Evolutionary conservation across 2,329 filamentous ascomycete species (phyloP).

Genomic region (Amauroascus verrucosus): DNA sequence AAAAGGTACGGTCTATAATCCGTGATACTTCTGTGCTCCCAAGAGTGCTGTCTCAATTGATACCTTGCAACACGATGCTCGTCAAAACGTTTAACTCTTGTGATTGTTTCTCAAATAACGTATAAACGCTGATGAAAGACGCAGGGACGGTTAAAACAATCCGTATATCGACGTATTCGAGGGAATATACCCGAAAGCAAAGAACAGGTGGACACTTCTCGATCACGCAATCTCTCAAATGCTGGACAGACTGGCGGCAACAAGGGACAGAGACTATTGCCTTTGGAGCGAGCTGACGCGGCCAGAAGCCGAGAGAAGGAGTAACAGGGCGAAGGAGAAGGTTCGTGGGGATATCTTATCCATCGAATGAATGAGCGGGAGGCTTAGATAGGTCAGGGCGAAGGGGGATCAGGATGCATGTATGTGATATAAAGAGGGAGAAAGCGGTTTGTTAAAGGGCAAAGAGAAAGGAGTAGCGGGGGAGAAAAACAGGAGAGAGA

Average conservation of each 20-base stretch:
- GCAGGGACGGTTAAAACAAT: neutral
- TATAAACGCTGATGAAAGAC: neutral
- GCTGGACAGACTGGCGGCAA: neutral
- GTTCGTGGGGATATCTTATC: conserved; percentile 21
- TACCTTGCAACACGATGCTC: neutral
- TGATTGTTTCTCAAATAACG: neutral
- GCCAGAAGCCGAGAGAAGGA: conserved; percentile 44
- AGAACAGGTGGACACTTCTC: neutral
- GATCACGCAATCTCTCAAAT: neutral
- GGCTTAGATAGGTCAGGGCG: neutral
- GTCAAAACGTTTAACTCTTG: neutral
- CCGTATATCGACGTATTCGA: neutral
- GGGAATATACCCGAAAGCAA: neutral
- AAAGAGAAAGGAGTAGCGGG: neutral
- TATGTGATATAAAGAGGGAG: conserved; percentile 19
- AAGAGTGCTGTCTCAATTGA: neutral
- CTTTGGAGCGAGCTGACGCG: conserved; percentile 25
- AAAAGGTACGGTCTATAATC: neutral
- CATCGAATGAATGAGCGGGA: conserved; percentile 6
- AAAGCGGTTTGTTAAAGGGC: neutral
- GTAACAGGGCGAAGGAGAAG: conserved; percentile 40
- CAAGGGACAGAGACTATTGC: conserved; percentile 12
- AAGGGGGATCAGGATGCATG: neutral
- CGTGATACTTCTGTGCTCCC: neutral
- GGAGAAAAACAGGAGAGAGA: neutral